These are phyloP conservation scores for Candida glaebosa DNA, from an alignment of 805 yeast species.

Conservation along the genomic window DNA sequence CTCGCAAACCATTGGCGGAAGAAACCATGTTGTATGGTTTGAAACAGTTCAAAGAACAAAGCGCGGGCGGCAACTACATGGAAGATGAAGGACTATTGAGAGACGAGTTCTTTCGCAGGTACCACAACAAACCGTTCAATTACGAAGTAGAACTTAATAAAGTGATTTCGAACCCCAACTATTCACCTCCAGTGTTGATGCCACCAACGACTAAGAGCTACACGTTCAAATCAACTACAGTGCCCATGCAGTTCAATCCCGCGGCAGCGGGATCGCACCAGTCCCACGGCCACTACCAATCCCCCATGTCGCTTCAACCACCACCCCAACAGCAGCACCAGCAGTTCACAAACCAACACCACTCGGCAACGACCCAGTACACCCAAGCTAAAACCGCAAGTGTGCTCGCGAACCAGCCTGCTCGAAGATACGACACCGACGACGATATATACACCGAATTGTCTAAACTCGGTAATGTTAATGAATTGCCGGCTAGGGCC, in stretches of 20 bases:
- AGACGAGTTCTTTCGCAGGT: constrained; percentile 12
- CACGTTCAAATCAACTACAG: neutral
- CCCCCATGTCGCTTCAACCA: neutral
- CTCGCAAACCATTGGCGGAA: constrained; percentile 44
- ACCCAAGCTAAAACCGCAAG: neutral
- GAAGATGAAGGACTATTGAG: constrained; percentile 26
- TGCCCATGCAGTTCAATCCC: constrained; percentile 2
- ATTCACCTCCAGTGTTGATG: constrained; percentile 10
- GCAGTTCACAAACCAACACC: neutral
- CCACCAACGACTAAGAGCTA: constrained; percentile 4
- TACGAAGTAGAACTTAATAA: constrained; percentile 11
- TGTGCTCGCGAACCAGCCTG: neutral
- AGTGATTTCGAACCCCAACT: constrained; percentile 11
- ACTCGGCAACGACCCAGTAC: neutral
- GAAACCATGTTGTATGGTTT: constrained; percentile 45
- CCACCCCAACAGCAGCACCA: neutral
- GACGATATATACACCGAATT: constrained; percentile 11
- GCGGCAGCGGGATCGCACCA: neutral
- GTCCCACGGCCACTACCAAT: neutral
- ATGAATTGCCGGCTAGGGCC: constrained; percentile 1
- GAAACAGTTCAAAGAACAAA: constrained; percentile 42
- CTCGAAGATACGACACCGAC: constrained; percentile 6
- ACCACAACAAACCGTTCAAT: constrained; percentile 13
- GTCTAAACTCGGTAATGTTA: constrained; percentile 9
- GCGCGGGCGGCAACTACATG: constrained; percentile 27